These are phyloP conservation scores for Avena insularis DNA, from an alignment of 176 grass and related monocot species.

Conservation along the genomic window DNA sequence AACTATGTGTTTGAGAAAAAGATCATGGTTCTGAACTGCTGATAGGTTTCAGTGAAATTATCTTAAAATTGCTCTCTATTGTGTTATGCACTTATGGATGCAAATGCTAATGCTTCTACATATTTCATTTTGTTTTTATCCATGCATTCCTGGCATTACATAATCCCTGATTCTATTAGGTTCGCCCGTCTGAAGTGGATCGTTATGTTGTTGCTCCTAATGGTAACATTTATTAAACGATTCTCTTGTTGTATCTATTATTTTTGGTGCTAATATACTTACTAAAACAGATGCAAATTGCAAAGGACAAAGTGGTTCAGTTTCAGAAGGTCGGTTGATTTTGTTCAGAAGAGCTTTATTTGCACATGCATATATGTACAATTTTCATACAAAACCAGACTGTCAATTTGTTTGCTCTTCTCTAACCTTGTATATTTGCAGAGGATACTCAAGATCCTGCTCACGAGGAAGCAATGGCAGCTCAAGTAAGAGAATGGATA, in stretches of 20 bases:
- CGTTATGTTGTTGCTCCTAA: conserved; percentile 82
- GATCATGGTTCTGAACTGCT: background rate
- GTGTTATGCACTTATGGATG: background rate
- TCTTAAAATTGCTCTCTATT: conserved; percentile 22
- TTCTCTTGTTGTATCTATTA: conserved; percentile 37
- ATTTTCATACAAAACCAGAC: background rate
- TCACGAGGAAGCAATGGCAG: conserved; percentile 72
- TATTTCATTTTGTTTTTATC: conserved; percentile 15
- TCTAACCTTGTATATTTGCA: conserved; percentile 49
- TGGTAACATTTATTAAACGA: conserved; percentile 56
- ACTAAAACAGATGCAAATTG: conserved; percentile 56
- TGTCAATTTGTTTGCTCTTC: conserved; percentile 16
- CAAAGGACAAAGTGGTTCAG: conserved; percentile 57
- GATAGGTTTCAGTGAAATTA: background rate
- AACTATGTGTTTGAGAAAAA: background rate
- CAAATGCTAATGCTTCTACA: background rate
- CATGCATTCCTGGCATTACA: conserved; percentile 21
- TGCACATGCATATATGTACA: conserved; percentile 21
- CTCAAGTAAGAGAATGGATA: conserved; percentile 82
- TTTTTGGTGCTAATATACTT: conserved; percentile 47
- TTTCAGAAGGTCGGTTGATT: conserved; percentile 77
- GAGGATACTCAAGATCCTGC: conserved; percentile 94
- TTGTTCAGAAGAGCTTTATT: conserved; percentile 32
- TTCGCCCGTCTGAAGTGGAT: conserved; percentile 71
- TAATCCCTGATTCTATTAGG: conserved; percentile 52